Conservation (phyloP, 2,329 filamentous ascomycete species). For the Penicillium sumatraense region DNA sequence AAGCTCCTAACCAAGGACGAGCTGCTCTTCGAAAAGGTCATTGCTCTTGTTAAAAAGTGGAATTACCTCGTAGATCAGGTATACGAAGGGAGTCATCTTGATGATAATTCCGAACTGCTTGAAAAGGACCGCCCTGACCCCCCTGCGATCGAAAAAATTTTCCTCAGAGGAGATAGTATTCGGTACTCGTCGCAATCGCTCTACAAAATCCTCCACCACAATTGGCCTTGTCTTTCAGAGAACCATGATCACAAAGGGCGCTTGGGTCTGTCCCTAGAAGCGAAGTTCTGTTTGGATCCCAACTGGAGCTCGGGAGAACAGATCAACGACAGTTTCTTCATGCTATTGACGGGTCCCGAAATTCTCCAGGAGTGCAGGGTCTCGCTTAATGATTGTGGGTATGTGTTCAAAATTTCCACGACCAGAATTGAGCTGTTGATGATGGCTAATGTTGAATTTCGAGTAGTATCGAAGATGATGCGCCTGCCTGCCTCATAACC, state of each 20-base stretch:
- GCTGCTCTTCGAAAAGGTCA: background rate
- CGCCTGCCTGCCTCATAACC: conserved; percentile 8
- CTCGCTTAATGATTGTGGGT: background rate
- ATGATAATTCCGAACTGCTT: no score
- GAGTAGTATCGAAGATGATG: background rate
- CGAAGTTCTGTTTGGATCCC: conserved; percentile 18
- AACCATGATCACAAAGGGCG: conserved; percentile 14
- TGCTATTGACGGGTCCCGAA: background rate
- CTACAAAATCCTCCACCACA: conserved; percentile 8
- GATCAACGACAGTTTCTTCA: background rate
- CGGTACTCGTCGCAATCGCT: conserved; percentile 2
- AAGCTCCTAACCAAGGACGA: no score
- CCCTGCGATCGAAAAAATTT: background rate
- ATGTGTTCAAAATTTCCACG: background rate
- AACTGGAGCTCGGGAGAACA: conserved; percentile 8
- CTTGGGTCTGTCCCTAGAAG: conserved; percentile 11
- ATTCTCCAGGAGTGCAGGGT: background rate
- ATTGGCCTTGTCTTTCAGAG: conserved; percentile 12
- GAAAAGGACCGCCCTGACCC: no score
- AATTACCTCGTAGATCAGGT: background rate
- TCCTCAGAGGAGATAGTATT: background rate
- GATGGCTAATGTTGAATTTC: no score
- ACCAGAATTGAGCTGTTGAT: no score
- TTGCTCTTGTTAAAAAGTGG: background rate
- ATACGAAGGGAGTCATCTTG: background rate